Base-by-base conservation (phyloP, 2,329 filamentous ascomycete species). In the Alternaria postmessia region DNA sequence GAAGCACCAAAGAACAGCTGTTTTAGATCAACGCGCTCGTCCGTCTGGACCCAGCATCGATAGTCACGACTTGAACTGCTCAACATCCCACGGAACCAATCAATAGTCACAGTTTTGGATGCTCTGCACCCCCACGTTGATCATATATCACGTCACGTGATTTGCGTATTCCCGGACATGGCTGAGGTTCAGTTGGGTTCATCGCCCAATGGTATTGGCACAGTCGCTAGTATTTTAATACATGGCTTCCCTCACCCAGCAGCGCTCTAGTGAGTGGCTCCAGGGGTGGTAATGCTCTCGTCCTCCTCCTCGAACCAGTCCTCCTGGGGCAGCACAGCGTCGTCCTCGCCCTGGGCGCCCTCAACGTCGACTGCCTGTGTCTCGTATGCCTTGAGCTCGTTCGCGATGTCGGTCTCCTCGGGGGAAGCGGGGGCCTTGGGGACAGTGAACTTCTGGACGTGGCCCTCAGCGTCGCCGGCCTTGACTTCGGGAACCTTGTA, bases 341-440 rank as follows among this genome's bases (percentile, higher is more conserved):
- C 84, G 68, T 84, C 84, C 79, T 75, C 71, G 62, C 82, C 80
- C 71, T 86, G 84, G 69, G 92, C 88, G 70, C 94, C 94, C 86
- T 98, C 94, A 69, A 98, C 90, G 83, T 99, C 95, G 71, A 97
- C 94, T 73, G 90, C 87, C 86, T 96, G 93, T 79, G 84, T 87
- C 88, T 98, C 94, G 87, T 99, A 99, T 79, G 93, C 90, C 85
- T 95, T 91, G 80, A 99, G 84, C 81, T 92, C 94, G 81, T 87
- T 91, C 78, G 94, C 93, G 67, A 99, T 91, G 82, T 97, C 92
- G 82, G 90, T 84, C 87, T 98, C 94, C 83, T 98, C 95, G 79
- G 95, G 95, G 36, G 93, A 96, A 78, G 87, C 83, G 76, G 95
- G 94, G 60, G 93, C 82, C 81, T 91, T 89, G 75, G 95, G 95